Evolutionary conservation across 1,139 yeast genomes (phyloP), one percentile per base, ranked within the genome.

Genomic region (Saccharomyces hybrid): DNA sequence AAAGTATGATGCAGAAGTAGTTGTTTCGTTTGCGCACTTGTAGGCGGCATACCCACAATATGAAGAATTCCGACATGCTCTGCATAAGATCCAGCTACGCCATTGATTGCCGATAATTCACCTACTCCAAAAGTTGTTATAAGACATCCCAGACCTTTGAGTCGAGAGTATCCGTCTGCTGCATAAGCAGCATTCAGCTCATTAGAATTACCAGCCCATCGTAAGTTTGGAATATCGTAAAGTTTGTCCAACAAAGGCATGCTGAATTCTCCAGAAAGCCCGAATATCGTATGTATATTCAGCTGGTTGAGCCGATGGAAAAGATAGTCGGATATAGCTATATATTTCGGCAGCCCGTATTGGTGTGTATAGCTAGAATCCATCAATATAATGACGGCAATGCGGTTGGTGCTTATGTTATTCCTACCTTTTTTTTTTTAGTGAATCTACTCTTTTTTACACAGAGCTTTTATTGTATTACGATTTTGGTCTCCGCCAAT

Each of bases 91-190:
- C 85, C 85, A 4, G 83, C 84, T 54, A 81, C 71, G 47, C 84
- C 85, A 64, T 79, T 80, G 55, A 80, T 68, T 2, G 83, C 83
- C n/a, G 80, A 75, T 53, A 81, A 68, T 64, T 81, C 88, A 49
- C 87, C 87, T 20, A 83, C 87, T 57, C 87, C 88, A 61, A 81
- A 82, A 30, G 87, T 83, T 47, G 87, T 82, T 51, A 82, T 73
- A 54, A 82, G 64, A 59, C 82, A 78, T 13, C 79, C 79, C 56
- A 81, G 70, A 0, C 83, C 77, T 62, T 80, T 82, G 58, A 82
- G 73, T 59, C 88, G 70, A 20, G 85, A 76, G 67, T 83, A 83
- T 16, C 87, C 88, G 67, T 83, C 88, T 5, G 71, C 70, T 3
- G 71, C 72, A 55, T 69, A 69, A 1, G 72, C 83, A 2, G 86